These are phyloP conservation scores for Chlorella sorokiniana DNA, from an alignment of 139 green algal species.

Conservation along the genomic window DNA sequence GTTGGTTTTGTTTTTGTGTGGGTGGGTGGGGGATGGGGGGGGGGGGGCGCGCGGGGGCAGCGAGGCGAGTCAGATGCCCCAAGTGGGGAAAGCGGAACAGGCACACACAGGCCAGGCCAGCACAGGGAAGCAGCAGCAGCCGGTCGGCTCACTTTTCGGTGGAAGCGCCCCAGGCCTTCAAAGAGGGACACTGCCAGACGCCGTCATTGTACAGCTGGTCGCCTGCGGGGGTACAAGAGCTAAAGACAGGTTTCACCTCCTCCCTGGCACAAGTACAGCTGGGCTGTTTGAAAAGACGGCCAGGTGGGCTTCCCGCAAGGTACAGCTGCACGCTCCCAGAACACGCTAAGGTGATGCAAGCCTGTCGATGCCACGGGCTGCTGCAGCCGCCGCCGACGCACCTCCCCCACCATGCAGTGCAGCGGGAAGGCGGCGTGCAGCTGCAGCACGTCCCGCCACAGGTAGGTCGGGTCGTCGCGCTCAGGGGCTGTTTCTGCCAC, in stretches of 20 bases:
- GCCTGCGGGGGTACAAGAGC: neutral
- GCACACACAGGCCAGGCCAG: no score
- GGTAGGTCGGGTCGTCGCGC: constrained; percentile 36
- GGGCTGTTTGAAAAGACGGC: no score
- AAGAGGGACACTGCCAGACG: constrained; percentile 38
- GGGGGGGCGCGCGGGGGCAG: no score
- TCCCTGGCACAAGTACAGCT: no score
- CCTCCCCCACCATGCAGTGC: constrained; percentile 71
- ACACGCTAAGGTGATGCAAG: neutral
- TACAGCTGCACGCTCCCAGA: neutral
- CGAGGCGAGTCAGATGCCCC: no score
- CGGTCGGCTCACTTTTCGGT: constrained; percentile 6
- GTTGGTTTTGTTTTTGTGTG: no score
- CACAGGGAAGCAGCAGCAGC: neutral
- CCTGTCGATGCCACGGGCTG: neutral
- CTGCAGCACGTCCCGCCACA: constrained; percentile 56
- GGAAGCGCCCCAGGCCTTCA: constrained; percentile 21
- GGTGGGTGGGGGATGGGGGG: no score
- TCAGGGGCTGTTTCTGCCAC: neutral
- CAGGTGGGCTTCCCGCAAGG: no score
- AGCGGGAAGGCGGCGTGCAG: constrained; percentile 58
- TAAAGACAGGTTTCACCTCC: no score
- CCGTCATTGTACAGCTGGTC: constrained; percentile 64
- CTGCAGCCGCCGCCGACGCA: constrained; percentile 3
- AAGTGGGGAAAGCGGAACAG: no score